A percentile compares a stretch with the other conserved stretches of the same genome.
Conservation (phyloP, 345 rosid genomes). For the Boechera divaricarpa region DNA sequence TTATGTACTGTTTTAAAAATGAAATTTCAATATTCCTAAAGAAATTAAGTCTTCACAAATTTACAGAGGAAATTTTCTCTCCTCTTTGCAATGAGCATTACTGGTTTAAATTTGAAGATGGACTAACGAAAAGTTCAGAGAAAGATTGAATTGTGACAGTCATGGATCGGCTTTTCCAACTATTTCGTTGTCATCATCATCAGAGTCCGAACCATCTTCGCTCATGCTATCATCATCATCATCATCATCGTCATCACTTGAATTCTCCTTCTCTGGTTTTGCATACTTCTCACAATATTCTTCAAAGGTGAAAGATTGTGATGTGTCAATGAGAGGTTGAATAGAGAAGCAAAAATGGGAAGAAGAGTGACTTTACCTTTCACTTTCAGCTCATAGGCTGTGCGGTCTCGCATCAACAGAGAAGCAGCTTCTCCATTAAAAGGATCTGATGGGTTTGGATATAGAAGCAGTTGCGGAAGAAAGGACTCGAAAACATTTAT, state of each 20-base stretch:
- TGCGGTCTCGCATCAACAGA: conserved; percentile 61
- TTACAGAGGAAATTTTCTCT: conserved; percentile 39
- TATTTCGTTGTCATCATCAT: conserved; percentile 59
- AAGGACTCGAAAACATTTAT: conserved; percentile 78
- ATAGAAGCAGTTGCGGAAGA: conserved; percentile 77
- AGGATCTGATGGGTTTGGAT: conserved; percentile 81
- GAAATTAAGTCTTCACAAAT: conserved; percentile 35
- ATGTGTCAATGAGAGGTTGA: conserved; percentile 15
- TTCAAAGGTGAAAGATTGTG: conserved; percentile 24
- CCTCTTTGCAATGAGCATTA: conserved; percentile 34
- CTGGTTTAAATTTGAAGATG: conserved; percentile 20
- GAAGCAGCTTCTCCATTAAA: conserved; percentile 87
- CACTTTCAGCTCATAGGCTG: conserved; percentile 65
- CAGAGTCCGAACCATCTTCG: conserved; percentile 49
- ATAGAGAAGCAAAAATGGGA: background rate
- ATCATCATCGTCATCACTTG: conserved; percentile 57
- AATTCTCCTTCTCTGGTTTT: conserved; percentile 58
- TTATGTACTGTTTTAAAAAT: conserved; percentile 12
- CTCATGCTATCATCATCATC: conserved; percentile 55
- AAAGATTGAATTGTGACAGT: conserved; percentile 29
- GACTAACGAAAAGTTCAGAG: conserved; percentile 25
- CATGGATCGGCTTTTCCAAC: conserved; percentile 62
- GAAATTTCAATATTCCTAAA: conserved; percentile 25
- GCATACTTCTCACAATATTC: conserved; percentile 71
- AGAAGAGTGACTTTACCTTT: conserved; percentile 51